Evolutionary conservation across 1,139 yeast species (phyloP), one percentile per base, ranked within the genome.

Genomic region (Magnusiomyces suaveolens): DNA sequence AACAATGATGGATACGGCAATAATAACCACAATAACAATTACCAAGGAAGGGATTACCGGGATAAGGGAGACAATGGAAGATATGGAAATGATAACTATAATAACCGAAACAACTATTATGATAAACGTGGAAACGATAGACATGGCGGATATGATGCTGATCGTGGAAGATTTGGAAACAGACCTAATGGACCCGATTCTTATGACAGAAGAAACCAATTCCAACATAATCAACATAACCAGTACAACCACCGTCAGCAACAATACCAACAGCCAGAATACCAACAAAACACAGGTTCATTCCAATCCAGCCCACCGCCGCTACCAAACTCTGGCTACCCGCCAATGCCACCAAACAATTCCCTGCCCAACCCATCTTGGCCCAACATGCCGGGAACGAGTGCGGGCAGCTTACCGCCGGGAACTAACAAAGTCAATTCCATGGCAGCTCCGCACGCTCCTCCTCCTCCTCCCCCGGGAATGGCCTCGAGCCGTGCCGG

Each of bases 391-490:
- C 12, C 36, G 12, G 36, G 36, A 29, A 6, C 36, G 12, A 29
- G 12, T 29, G 12, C 12, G 36, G 12, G 12, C 36, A 29, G 36
- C 12, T 12, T 29, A 29, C 36, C 36, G 12, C 36, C 36, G 12
- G 36, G 36, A 8, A 12, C 12, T 29, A 6, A 12, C 36, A 6
- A 12, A 12, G 12, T 12, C 12, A 12, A 12, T 6, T 6, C 36
- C 12, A 29, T 29, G 36, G 36, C 12, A 8, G 36, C 36, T 6
- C 36, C 36, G 36, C n/a, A n/a, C n/a, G n/a, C n/a, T n/a, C n/a
- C n/a, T n/a, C 58, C 63, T 23, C 60, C 64, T 2, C 63, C 62
- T 18, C 62, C 68, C 8, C 69, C 70, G 8, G 69, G 67, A 1
- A 57, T 63, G 29, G 56, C 60, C 3, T 62, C 62, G 32, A 63